Conservation (phyloP, 2,329 filamentous ascomycete genomes). For the Diplodia scrobiculata region DNA sequence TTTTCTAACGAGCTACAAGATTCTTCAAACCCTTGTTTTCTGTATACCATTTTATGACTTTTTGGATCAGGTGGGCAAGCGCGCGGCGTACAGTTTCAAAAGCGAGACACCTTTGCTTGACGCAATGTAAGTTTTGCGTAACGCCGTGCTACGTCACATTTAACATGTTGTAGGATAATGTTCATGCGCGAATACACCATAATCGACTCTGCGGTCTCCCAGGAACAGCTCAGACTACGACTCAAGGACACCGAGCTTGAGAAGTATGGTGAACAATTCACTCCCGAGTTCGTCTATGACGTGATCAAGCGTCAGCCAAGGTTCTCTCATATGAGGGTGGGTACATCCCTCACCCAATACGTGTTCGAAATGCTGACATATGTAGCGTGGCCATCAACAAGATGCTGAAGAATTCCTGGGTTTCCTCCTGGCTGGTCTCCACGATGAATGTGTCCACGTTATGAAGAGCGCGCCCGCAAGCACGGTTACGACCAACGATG, state of each 20-base stretch:
- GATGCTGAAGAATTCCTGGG: constrained; percentile 97
- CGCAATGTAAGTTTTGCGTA: constrained; percentile 70
- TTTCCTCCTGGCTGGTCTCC: constrained; percentile 86
- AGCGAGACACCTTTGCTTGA: constrained; percentile 92
- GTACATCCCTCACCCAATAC: constrained; percentile 38
- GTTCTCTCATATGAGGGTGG: constrained; percentile 88
- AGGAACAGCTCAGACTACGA: constrained; percentile 70
- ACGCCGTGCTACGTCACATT: constrained; percentile 12
- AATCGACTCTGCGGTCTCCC: constrained; percentile 74
- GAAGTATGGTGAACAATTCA: constrained; percentile 87
- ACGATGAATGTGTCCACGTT: constrained; percentile 84
- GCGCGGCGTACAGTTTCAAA: constrained; percentile 87
- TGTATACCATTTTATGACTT: constrained; percentile 95
- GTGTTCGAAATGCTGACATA: constrained; percentile 35
- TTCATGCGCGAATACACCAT: constrained; percentile 91
- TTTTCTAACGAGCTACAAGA: constrained; percentile 57
- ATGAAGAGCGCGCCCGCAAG: constrained; percentile 59
- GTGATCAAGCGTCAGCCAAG: constrained; percentile 82
- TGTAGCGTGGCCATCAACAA: constrained; percentile 87
- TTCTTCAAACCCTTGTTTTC: constrained; percentile 92
- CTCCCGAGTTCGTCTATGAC: constrained; percentile 92
- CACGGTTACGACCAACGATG: constrained; percentile 37
- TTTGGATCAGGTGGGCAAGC: constrained; percentile 80
- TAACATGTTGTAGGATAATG: constrained; percentile 68
- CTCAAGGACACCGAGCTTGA: constrained; percentile 84